phyloP scores from a whole-genome alignment of 1,284 basidiomycete species.

The Ganoderma lucidum region DNA sequence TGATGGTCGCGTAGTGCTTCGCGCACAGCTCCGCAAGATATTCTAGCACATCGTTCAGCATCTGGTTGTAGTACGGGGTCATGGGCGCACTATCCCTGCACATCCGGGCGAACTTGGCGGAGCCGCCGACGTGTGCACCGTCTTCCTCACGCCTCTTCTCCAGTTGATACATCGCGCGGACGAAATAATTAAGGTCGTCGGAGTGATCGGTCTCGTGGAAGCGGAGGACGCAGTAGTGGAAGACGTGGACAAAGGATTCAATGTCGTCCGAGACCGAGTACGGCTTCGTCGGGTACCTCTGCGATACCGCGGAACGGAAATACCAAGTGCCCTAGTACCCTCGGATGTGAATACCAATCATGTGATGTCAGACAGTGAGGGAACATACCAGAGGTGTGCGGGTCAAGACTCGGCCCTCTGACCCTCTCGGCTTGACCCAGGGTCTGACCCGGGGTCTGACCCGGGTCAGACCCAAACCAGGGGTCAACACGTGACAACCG shows the following conservation, averaged over 20 bases:
- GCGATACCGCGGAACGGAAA: slow-evolving; percentile 23
- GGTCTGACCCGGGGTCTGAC: too few species aligned
- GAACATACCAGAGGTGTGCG: neutral
- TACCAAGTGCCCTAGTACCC: slow-evolving; percentile 27
- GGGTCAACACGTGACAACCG: too few species aligned
- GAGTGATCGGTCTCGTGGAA: neutral
- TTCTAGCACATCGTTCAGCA: neutral
- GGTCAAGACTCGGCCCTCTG: too few species aligned
- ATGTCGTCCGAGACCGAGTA: slow-evolving; percentile 26
- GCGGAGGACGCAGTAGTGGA: slow-evolving; percentile 17
- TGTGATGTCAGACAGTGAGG: neutral
- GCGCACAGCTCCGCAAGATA: neutral
- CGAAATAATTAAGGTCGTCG: neutral
- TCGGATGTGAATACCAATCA: too few species aligned
- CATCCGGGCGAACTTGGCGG: neutral
- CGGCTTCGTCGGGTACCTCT: slow-evolving; percentile 24
- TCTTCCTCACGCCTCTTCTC: too few species aligned
- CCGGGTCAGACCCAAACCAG: too few species aligned
- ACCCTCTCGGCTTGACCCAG: too few species aligned
- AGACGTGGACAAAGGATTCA: slow-evolving; percentile 29
- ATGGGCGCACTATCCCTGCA: neutral
- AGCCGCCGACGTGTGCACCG: neutral
- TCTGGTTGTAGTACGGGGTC: neutral
- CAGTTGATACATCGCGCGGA: neutral
- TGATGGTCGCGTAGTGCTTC: neutral